A percentile compares a stretch with the other conserved stretches of the same genome.
These are phyloP conservation scores for Claviceps purpurea DNA, from an alignment of 2,329 filamentous ascomycete genomes.

Conservation along the genomic window DNA sequence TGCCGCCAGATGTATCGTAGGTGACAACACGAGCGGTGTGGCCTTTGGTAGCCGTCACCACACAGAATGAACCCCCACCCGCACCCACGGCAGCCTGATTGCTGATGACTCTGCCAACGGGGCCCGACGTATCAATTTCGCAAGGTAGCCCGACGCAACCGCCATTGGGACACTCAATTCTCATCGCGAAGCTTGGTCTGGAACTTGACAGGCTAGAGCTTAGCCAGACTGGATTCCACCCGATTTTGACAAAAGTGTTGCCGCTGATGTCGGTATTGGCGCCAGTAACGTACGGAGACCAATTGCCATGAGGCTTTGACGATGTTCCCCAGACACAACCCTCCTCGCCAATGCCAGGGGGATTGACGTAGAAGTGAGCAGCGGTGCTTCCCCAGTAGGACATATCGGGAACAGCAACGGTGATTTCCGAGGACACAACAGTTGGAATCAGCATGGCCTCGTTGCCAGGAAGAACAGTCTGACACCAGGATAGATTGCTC, in stretches of 20 bases:
- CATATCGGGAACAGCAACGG: constrained; percentile 55
- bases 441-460: constrained; percentile 76
- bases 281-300: constrained; percentile 64
- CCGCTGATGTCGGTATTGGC: constrained; percentile 55
- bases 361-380: constrained; percentile 70
- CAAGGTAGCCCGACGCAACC: constrained; percentile 65
- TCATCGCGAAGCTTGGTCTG: constrained; percentile 53
- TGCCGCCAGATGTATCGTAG: constrained; percentile 31
- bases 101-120: constrained; percentile 44
- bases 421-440: constrained; percentile 40
- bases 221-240: constrained; percentile 65
- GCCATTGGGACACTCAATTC: constrained; percentile 53
- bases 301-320: constrained; percentile 54
- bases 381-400: constrained; percentile 61
- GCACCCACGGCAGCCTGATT: constrained; percentile 43
- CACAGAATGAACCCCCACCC: constrained; percentile 58
- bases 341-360: constrained; percentile 49
- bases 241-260: constrained; percentile 60
- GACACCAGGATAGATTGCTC: constrained; percentile 55
- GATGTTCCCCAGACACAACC: constrained; percentile 61
- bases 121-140: constrained; percentile 48
- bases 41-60: constrained; percentile 60
- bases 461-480: constrained; percentile 66
- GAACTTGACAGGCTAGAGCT: constrained; percentile 37
- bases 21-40: constrained; percentile 54